Evolutionary conservation across 495 filamentous ascomycete species (phyloP).

Genomic region (Podospora tetraspora): DNA sequence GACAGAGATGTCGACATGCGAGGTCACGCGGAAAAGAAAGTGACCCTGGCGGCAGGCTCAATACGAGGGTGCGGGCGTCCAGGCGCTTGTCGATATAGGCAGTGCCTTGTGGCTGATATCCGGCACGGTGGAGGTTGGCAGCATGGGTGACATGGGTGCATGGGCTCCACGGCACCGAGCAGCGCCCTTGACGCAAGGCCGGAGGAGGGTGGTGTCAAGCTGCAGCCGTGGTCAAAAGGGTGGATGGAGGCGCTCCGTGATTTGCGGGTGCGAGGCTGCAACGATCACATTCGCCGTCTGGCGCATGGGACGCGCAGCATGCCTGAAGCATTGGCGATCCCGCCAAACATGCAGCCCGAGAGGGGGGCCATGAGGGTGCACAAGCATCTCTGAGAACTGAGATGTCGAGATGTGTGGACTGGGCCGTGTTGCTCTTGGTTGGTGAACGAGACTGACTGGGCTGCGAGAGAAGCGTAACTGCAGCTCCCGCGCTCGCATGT

Average conservation of each 20-base stretch:
- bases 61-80: slow-evolving; percentile 16
- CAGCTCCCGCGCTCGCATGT: slow-evolving; percentile 20
- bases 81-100: slow-evolving; percentile 9
- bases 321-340: slow-evolving; percentile 7
- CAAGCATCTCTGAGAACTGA: neutral
- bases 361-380: neutral
- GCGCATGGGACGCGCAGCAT: slow-evolving; percentile 8
- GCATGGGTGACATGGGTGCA: slow-evolving; percentile 2
- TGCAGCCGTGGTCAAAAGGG: slow-evolving; percentile 13
- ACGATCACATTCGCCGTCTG: slow-evolving; percentile 9
- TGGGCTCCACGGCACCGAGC: slow-evolving; percentile 3
- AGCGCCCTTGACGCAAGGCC: slow-evolving; percentile 8
- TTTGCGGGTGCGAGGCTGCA: slow-evolving; percentile 13
- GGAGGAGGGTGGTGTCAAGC: slow-evolving; percentile 14
- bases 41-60: slow-evolving; percentile 12
- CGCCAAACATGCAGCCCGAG: neutral
- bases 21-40: slow-evolving; percentile 17
- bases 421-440: neutral
- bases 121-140: slow-evolving; percentile 1
- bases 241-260: slow-evolving; percentile 13
- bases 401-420: neutral
- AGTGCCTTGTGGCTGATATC: slow-evolving; percentile 13
- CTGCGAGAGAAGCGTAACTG: slow-evolving; percentile 16
- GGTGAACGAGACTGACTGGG: slow-evolving; percentile 1
- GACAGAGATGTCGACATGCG: slow-evolving; percentile 1